Evolutionary conservation across 2,329 filamentous ascomycete genomes (phyloP).

Genomic region (Ophiostoma pallidulum): DNA sequence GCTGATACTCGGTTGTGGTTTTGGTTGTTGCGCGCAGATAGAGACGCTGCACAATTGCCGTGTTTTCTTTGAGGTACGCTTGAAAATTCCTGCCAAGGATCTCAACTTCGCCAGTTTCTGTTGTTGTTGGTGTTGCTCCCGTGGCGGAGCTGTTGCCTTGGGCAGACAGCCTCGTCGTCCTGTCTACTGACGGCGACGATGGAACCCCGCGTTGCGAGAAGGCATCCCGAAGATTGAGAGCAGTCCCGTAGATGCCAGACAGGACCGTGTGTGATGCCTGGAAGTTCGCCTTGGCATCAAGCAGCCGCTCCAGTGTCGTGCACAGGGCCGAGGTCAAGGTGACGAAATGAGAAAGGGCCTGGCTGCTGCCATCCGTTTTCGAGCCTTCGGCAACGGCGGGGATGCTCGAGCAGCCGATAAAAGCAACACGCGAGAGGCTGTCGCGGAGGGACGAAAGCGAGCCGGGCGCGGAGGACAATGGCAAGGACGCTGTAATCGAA

Average conservation of each 20-base stretch:
- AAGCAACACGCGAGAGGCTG: constrained; percentile 36
- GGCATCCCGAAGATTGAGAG: constrained; percentile 29
- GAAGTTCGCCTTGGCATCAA: constrained; percentile 25
- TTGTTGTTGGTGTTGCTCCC: neutral
- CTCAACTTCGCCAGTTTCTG: neutral
- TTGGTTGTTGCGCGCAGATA: constrained; percentile 31
- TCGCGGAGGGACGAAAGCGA: constrained; percentile 21
- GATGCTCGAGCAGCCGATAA: constrained; percentile 38
- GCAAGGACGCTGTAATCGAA: neutral
- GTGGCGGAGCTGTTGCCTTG: neutral
- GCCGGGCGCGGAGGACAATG: neutral
- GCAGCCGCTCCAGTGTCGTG: constrained; percentile 27
- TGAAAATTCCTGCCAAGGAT: constrained; percentile 14
- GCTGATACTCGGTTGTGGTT: neutral
- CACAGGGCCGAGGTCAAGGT: constrained; percentile 16
- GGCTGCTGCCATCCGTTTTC: constrained; percentile 2
- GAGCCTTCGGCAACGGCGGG: constrained; percentile 21
- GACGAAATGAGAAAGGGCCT: constrained; percentile 17
- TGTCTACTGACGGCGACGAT: neutral
- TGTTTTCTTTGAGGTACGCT: constrained; percentile 29
- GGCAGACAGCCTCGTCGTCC: neutral
- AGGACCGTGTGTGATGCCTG: constrained; percentile 30
- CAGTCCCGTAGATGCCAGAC: constrained; percentile 25
- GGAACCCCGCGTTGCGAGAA: constrained; percentile 19
- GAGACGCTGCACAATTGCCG: constrained; percentile 30